These are phyloP conservation scores for Puccinellia tenuiflora DNA, from an alignment of 176 grass and related monocot species.

Conservation along the genomic window DNA sequence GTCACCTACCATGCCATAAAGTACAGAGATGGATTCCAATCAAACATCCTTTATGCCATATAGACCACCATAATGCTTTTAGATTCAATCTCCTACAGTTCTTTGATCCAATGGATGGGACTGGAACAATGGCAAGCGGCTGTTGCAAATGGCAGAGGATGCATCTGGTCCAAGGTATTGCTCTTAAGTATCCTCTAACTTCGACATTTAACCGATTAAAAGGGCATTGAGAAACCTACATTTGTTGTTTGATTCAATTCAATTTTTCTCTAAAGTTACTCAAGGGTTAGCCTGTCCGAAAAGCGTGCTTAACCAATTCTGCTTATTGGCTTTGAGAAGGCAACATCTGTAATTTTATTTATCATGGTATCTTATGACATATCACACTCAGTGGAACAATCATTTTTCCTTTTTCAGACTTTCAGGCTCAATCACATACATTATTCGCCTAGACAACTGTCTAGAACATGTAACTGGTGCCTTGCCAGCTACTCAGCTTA, in stretches of 20 bases:
- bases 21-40: no score
- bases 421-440: not conserved
- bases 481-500: not conserved
- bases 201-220: not conserved
- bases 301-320: not conserved
- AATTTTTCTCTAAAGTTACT: not conserved
- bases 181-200: not conserved
- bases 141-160: not conserved
- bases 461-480: not conserved
- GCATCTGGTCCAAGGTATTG: not conserved
- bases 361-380: not conserved
- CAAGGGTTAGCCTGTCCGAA: not conserved
- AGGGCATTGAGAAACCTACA: not conserved
- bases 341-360: not conserved
- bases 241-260: not conserved
- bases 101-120: not conserved
- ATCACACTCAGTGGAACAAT: not conserved
- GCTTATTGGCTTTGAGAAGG: not conserved
- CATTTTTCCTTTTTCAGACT: not conserved
- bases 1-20: no score
- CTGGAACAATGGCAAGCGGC: no score
- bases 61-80: no score
- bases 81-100: not conserved
- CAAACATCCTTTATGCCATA: no score
- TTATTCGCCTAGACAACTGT: not conserved